Base-by-base conservation (phyloP, 2,329 filamentous ascomycete species). In the Rhinocladiella similis region DNA sequence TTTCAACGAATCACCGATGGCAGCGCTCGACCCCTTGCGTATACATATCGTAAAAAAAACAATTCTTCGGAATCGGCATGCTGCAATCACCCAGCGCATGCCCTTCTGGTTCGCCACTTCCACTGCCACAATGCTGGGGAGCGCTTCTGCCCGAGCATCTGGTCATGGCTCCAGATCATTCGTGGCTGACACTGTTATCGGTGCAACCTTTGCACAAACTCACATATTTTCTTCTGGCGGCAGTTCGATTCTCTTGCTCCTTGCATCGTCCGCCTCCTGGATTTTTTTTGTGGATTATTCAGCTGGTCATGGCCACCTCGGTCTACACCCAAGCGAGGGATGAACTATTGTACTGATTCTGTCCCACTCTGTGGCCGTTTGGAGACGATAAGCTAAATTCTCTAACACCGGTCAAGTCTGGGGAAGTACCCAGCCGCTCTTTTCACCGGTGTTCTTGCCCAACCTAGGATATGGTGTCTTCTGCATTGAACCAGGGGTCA, bases 241-340 rank as follows among this genome's bases (percentile, higher is more conserved):
- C 29, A 33, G 7, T 33, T 33, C 29, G 7, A 33, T 33, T 33
- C 33, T 47, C 16, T 51, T 20, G 47, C 19, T 51, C 47, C 47
- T 46, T 33, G 42, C n/a, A 33, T 49, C 25, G 18, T 16, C 33
- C 35, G 19, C 33, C 27, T 33, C 48, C 55, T 41, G 47, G 47
- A 49, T 25, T 38, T 20, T 19, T 20, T 45, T 16, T 10, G n/a
- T n/a, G 7, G 20, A 39, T 22, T 19, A 14, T 41, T 47, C 27
- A 43, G 43, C 52, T 27, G 52, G 43, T 33, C n/a, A 29, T 20
- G 29, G 47, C 20, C 27, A 38, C 27, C 36, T 48, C 42, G 39
- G 27, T 38, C 57, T 53, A 47, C 57, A 53, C n/a, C 50, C 29
- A 56, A 53, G 57, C 57, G 53, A 56, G 53, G n/a, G 57, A 53